A percentile compares a stretch with the other conserved stretches of the same genome.
phyloP scores from a whole-genome alignment of 176 grass and related monocot species.

The Chrysopogon serrulatus region DNA sequence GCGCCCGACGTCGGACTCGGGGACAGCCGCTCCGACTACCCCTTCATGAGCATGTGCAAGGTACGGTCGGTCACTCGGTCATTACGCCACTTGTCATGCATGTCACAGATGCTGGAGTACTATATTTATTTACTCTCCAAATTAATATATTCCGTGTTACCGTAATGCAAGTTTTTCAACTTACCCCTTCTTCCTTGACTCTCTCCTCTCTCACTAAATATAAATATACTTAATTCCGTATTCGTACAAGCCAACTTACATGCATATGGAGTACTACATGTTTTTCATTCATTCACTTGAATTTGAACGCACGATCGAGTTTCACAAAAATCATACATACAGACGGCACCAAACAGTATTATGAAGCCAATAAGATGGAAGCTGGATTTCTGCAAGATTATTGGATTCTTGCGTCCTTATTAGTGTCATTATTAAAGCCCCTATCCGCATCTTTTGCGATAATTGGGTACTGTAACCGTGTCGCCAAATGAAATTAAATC shows the following conservation, averaged over 20 bases:
- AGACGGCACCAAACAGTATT: too few species aligned
- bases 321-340: too few species aligned
- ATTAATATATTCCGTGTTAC: background rate
- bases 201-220: too few species aligned
- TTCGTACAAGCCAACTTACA: too few species aligned
- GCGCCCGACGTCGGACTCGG: constrained; percentile 61
- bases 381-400: background rate
- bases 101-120: too few species aligned
- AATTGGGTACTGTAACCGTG: background rate
- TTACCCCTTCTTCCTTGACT: background rate
- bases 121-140: too few species aligned
- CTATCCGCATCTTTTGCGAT: background rate
- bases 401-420: too few species aligned
- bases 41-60: constrained; percentile 66
- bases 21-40: constrained; percentile 40
- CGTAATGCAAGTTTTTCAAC: background rate
- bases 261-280: too few species aligned
- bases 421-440: background rate
- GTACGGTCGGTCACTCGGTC: constrained; percentile 10
- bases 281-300: too few species aligned
- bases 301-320: too few species aligned
- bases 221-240: background rate
- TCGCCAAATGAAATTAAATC: background rate
- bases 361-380: too few species aligned
- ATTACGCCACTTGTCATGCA: background rate